Evolutionary conservation across 306 rosid species (phyloP), one percentile per base, ranked within the genome.

Genomic region (Trifolium repens): DNA sequence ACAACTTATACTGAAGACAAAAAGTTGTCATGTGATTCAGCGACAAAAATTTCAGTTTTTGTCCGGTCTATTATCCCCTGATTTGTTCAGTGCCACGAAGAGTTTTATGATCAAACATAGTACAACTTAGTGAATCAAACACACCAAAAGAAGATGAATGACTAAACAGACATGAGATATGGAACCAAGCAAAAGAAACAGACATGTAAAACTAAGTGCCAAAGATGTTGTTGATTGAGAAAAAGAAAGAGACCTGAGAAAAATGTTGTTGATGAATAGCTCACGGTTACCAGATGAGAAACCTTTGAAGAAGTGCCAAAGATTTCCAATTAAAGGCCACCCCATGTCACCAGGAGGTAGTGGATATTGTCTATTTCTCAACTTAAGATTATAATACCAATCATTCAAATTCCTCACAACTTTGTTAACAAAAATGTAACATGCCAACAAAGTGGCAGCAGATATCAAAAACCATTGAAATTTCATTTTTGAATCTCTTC

Each of bases 281-380:
- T 71, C 50, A 5, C 50, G 64, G 6, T 5, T 32, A 5, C 75
- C 75, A 1, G 47, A 52, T 35, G 47, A 52, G 50, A 52, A 71
- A 71, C 17, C 2, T 71, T 16, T 71, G 12, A 34, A 16, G 49
- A 71, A 71, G 13, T 49, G 0, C 12, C 39, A 52, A 2, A 52
- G 14, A 1, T 69, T 69, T 17, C 73, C 73, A 14, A 77, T 14
- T 7, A 77, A 9, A 55, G 80, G 80, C 80, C 80, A 77, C 7
- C 80, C 75, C 69, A 77, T 77, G n/a, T 77, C 61, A 55, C 75
- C 69, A 9, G 75, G 75, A 30, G 80, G 69, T 19, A 57, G 53
- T 26, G 19, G 26, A 22, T 17, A 5, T 2, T 26, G 26, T 30
- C 44, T 67, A 0, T 43, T 57, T 12, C 74, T n/a, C 4, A 77